A percentile compares a stretch with the other conserved stretches of the same genome.
Evolutionary conservation across 1,284 basidiomycete genomes (phyloP).

Genomic region (Ceratobasidium sp.): DNA sequence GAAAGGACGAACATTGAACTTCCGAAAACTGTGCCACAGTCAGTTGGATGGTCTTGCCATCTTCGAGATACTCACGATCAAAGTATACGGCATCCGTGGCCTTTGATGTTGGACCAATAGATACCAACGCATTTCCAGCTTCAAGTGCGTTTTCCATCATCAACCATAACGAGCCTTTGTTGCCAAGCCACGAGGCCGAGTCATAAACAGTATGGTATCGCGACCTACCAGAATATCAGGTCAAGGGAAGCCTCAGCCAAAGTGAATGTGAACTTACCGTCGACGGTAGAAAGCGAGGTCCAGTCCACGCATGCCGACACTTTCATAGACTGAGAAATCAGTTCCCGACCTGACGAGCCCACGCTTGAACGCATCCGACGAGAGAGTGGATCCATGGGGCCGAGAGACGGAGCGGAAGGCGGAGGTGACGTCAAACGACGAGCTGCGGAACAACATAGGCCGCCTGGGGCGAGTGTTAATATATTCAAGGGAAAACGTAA

Average conservation of each 20-base stretch:
- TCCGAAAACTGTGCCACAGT: conserved; percentile 62
- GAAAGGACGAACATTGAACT: conserved; percentile 61
- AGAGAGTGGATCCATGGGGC: conserved; percentile 71
- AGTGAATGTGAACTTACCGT: conserved; percentile 52
- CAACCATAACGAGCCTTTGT: conserved; percentile 66
- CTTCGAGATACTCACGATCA: conserved; percentile 60
- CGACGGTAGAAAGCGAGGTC: conserved; percentile 77
- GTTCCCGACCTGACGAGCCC: conserved; percentile 69
- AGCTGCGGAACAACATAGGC: conserved; percentile 70
- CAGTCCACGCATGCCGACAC: conserved; percentile 63
- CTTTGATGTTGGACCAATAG: conserved; percentile 49
- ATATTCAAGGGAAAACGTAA: neutral
- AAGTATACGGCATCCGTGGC: conserved; percentile 63
- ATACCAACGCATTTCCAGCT: conserved; percentile 60
- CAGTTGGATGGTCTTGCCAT: neutral
- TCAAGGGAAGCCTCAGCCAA: neutral
- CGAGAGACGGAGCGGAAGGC: conserved; percentile 60
- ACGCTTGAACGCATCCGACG: conserved; percentile 66
- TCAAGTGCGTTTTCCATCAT: conserved; percentile 71
- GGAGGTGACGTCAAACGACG: conserved; percentile 59
- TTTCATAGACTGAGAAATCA: conserved; percentile 68
- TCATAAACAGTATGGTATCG: conserved; percentile 73
- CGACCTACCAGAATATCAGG: neutral
- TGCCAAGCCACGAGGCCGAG: conserved; percentile 59
- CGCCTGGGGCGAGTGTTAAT: conserved; percentile 52